Evolutionary conservation across 495 filamentous ascomycete species (phyloP), one percentile per base, ranked within the genome.

Genomic region (Hypoxylon perforatum): DNA sequence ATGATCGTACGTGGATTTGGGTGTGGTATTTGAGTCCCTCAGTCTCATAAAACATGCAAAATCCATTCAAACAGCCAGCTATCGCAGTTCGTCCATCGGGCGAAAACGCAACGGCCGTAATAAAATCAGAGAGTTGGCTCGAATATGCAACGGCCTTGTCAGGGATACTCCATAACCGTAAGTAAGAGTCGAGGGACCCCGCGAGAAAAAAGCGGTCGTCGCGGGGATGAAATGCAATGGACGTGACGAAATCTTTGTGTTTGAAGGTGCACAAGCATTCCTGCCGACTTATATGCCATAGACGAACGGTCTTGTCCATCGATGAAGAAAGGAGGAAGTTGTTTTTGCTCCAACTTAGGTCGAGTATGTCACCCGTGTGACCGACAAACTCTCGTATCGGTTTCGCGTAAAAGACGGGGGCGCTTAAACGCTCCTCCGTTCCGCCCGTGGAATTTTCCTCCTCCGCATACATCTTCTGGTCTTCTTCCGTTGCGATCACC

Each of bases 261-360:
- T 95, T 93, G 76, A 99, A 99, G 30, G 92, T 93, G 74, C 93
- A 97, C 4, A 99, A 84, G 71, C 93, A 97, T 74, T 98, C 94
- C 2, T 83, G 73, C 46, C 94, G 83, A 73, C 86, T 93, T 39
- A 94, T 81, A 77, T 98, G 95, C 95, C 95, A 99, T 49, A 99
- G 79, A 14, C 93, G 85, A 21, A 99, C 96, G 2, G 95, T 98
- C 78, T 97, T 97, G 76, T 99, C 95, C 92, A 97, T 98, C 0
- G 93, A 97, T 0, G 94, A 97, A 23, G 94, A 97, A 25, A 99
- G 85, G 51, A 99, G 81, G 67, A 99, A 99, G 68, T 96, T 97
- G 72, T 99, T 99, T 85, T 99, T 99, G 80, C 93, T 97, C 94
- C 95, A 99, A 75, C 92, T 97, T 35, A 99, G 71, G 71, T 96